A percentile compares a stretch with the other conserved stretches of the same genome.
Evolutionary conservation across 2,329 filamentous ascomycete species (phyloP).

Genomic region (Colletotrichum cordylinicola): DNA sequence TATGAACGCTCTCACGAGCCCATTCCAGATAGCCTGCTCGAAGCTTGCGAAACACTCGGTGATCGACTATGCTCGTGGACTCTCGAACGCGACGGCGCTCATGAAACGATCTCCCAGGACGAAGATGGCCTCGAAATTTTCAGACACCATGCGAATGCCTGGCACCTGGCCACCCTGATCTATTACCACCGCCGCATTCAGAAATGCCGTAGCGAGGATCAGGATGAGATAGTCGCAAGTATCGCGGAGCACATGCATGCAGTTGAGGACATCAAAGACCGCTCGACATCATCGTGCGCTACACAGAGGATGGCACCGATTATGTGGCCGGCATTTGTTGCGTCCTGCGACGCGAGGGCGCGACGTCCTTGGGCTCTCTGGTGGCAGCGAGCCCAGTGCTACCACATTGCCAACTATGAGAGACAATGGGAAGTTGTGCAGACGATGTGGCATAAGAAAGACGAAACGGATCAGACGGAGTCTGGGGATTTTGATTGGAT

Average conservation of each 20-base stretch:
- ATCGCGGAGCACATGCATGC: neutral
- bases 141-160: neutral
- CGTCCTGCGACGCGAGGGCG: neutral
- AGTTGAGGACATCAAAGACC: neutral
- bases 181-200: neutral
- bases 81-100: neutral
- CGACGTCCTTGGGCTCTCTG: neutral
- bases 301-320: neutral
- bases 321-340: conserved; percentile 1
- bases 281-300: neutral
- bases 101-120: neutral
- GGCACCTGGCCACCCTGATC: neutral
- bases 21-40: neutral
- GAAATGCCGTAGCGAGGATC: neutral
- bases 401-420: neutral
- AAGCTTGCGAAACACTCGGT: neutral
- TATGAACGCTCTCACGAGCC: neutral
- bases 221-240: neutral
- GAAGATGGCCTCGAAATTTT: neutral
- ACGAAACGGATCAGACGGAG: neutral
- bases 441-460: neutral
- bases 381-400: neutral
- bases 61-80: neutral
- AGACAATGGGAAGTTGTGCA: conserved; percentile 1
- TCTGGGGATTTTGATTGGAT: neutral